Evolutionary conservation across 208 protist genomes (phyloP).

Genomic region (Trypanosomatidae sp.): DNA sequence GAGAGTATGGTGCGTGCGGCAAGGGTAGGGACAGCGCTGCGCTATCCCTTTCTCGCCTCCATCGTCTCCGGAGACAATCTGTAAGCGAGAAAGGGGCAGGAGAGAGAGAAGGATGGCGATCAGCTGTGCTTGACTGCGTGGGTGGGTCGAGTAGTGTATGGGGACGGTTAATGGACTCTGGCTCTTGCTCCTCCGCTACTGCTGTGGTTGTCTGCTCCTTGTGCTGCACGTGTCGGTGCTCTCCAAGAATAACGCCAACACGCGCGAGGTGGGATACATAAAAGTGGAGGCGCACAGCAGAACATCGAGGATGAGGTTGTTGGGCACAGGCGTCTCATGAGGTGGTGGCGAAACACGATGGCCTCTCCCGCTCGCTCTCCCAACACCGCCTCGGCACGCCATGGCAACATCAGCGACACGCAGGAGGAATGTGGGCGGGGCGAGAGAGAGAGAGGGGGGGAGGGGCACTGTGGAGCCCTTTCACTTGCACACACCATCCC

Average conservation of each 20-base stretch:
- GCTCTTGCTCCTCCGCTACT: neutral
- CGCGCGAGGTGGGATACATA: neutral
- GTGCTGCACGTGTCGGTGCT: neutral
- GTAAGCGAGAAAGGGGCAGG: neutral
- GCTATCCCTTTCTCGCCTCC: constrained; percentile 22
- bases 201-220: neutral
- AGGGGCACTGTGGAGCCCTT: neutral
- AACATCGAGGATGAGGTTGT: neutral
- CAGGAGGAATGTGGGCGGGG: neutral
- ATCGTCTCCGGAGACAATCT: neutral
- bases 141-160: neutral
- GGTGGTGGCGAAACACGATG: neutral
- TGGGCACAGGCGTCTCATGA: neutral
- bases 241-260: neutral
- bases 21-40: constrained; percentile 39
- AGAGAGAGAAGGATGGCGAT: neutral
- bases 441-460: neutral
- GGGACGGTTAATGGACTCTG: neutral
- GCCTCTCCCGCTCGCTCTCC: neutral
- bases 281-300: neutral
- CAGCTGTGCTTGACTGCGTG: neutral
- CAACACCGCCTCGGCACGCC: neutral
- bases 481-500: neutral
- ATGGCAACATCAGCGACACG: neutral
- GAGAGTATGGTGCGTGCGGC: constrained; percentile 35